Base-by-base conservation (phyloP, 2,329 filamentous ascomycete species). In the Pseudogymnoascus sp. region DNA sequence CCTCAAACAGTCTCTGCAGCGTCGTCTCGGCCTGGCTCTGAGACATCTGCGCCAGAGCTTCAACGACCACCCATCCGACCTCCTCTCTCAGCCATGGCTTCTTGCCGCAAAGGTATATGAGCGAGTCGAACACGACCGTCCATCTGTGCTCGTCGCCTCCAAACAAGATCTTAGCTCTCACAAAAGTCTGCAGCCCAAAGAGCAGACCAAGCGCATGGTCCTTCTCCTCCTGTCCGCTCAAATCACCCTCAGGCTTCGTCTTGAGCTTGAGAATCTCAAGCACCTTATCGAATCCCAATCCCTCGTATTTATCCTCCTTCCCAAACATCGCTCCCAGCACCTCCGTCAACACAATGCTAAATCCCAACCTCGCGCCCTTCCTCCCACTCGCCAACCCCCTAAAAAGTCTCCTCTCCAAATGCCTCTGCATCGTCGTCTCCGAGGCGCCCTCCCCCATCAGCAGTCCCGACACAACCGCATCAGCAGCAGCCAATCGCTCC, bases 51-150 rank as follows among this genome's bases (percentile, higher is more conserved):
- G 82, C 80, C 37, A 94, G 74, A 12, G 87, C 86, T 70, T 91
- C 85, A 48, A 89, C 87, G 27, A 97, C 79, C 58, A 94, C 84
- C 80, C 87, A 90, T 33, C 89, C 91, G 69, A 91, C 96, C 72
- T 96, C 90, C 69, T 93, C 87, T 64, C 90, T 84, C 67, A 97
- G 80, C 93, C 92, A 97, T 33, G 89, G 84, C 74, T 96, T 95
- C 75, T 89, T 89, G 68, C 85, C 83, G 40, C 88, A 86, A 64
- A 97, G 81, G 65, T 86, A 83, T 68, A 92, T 82, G 33, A 97
- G 77, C 60, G 89, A 77, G 61, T 88, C 82, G 58, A 97, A 77
- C n/a, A 96, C 79, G 61, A 80, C 78, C 52, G 80, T 78, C 85
- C 88, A 92, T 69, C 78, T 81, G 4, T 82, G 77, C 15, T 79